phyloP scores from a whole-genome alignment of 2,329 filamentous ascomycete genomes.

The Monilinia polystroma region DNA sequence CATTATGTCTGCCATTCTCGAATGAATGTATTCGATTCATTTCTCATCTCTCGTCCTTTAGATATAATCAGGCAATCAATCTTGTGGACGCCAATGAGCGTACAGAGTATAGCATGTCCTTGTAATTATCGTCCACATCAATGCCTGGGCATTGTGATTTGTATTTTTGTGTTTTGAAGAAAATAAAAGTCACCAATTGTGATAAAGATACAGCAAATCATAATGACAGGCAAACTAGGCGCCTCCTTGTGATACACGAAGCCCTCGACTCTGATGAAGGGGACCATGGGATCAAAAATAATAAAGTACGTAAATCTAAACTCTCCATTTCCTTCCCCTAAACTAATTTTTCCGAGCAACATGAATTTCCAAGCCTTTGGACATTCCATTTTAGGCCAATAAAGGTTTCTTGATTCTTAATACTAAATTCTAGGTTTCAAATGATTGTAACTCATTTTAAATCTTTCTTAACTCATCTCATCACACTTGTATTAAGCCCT shows the following conservation, averaged over 20 bases:
- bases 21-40: too few relatives aligned
- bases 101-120: neutral
- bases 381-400: neutral
- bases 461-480: constrained; percentile 12
- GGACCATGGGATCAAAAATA: neutral
- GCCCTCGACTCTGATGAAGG: neutral
- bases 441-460: neutral
- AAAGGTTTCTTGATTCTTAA: neutral
- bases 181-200: neutral
- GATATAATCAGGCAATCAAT: too few relatives aligned
- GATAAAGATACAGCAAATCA: neutral
- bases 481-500: constrained; percentile 18
- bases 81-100: too few relatives aligned
- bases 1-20: too few relatives aligned
- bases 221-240: neutral
- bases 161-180: neutral
- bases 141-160: neutral
- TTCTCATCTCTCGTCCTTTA: too few relatives aligned
- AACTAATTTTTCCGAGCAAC: neutral
- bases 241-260: neutral
- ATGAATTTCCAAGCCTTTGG: too few relatives aligned
- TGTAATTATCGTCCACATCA: neutral
- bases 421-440: neutral
- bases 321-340: neutral
- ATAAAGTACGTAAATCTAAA: neutral